Evolutionary conservation across 306 rosid genomes (phyloP), one percentile per base, ranked within the genome.

Genomic region (Quercus robur): DNA sequence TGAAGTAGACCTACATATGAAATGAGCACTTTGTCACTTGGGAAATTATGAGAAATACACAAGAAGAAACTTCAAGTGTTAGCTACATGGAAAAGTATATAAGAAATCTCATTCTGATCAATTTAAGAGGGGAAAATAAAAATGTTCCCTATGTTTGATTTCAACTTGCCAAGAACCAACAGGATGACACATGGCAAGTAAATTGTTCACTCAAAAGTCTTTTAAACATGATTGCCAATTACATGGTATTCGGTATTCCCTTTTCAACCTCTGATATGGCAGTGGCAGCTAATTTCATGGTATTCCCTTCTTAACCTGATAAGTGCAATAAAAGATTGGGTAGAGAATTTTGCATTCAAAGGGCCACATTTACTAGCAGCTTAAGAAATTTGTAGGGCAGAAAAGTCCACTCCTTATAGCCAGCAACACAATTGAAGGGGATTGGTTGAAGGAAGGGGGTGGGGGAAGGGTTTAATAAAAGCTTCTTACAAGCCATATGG

Each of bases 1-100:
- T 73, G 88, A 95, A 95, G 89, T 95, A 95, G 70, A 95, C 98
- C 98, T 95, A 74, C 77, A 85, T 72, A 81, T n/a, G 71, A 77
- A 86, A 82, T 78, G 17, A 77, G 68, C 49, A 13, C 49, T 64
- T 74, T 56, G 81, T 81, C 82, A 84, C 70, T 75, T 20, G 56
- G 73, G 84, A 73, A 80, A 55, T 68, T 74, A 62, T 20, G 78
- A 80, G 8, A 19, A 51, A 17, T 58, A 46, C 77, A 18, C 68
- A 57, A 61, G 69, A 77, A 49, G 56, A 63, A 71, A 73, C 23
- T 66, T 57, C 69, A 85, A 62, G 51, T 76, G 72, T 51, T 52
- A 19, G 68, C 72, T 68, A 33, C 20, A 33, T 38, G 70, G 56
- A 31, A 18, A 78, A 71, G 54, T 59, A 31, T 56, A 70, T 35